Conservation (phyloP, 345 rosid genomes). For the Heritiera littoralis region DNA sequence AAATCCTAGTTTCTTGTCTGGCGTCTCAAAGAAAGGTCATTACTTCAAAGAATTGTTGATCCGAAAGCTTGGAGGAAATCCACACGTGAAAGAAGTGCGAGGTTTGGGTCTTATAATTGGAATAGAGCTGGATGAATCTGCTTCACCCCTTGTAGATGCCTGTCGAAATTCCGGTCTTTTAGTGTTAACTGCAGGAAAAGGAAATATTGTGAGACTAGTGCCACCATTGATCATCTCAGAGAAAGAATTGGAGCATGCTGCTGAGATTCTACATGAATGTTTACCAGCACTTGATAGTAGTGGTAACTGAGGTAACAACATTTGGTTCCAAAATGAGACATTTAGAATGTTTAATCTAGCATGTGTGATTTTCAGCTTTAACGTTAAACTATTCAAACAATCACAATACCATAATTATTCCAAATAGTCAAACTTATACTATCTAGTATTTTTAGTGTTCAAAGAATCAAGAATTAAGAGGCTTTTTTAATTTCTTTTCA, state of each 20-base stretch:
- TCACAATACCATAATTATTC: neutral
- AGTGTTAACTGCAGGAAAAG: conserved; percentile 79
- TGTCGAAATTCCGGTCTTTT: conserved; percentile 74
- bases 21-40: conserved; percentile 62
- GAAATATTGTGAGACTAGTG: conserved; percentile 80
- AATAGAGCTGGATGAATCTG: conserved; percentile 68
- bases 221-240: conserved; percentile 83
- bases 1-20: conserved; percentile 66
- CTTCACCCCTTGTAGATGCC: conserved; percentile 64
- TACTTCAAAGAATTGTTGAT: conserved; percentile 57
- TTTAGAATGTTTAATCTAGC: neutral
- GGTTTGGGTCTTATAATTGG: conserved; percentile 84
- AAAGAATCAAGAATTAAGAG: neutral
- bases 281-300: conserved; percentile 10
- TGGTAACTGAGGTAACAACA: neutral
- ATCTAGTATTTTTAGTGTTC: neutral
- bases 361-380: neutral
- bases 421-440: neutral
- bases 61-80: conserved; percentile 62
- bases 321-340: neutral
- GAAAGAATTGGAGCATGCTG: conserved; percentile 35
- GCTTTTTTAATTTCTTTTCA: neutral
- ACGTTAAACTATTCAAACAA: neutral
- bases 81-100: conserved; percentile 80
- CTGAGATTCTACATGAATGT: conserved; percentile 8